Percentiles rank a stretch among this genome's conserved stretches.
These are phyloP conservation scores for Erysimum cheiranthoides DNA, from an alignment of 345 rosid genomes.

Conservation along the genomic window DNA sequence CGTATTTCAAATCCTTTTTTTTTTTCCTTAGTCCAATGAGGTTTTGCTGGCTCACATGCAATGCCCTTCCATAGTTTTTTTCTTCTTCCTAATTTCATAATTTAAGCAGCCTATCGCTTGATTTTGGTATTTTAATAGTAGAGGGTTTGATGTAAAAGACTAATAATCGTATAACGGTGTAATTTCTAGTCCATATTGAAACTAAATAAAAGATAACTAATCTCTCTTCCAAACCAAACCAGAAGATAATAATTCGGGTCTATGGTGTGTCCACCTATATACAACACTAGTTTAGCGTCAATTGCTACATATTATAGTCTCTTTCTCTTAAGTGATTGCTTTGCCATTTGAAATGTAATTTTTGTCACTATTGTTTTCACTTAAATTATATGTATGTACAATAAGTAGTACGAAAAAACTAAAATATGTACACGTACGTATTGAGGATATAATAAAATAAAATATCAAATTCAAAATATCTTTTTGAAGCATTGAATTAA, in stretches of 20 bases:
- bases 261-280: too few relatives aligned
- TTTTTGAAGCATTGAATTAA: neutral
- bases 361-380: neutral
- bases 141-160: neutral
- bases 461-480: neutral
- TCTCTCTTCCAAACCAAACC: neutral
- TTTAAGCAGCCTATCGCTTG: neutral
- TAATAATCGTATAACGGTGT: neutral
- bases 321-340: neutral
- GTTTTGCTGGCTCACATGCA: constrained; percentile 39
- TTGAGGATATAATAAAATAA: neutral
- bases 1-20: constrained; percentile 3
- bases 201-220: neutral
- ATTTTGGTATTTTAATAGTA: neutral
- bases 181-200: neutral
- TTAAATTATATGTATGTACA: neutral
- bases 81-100: too few relatives aligned
- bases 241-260: too few relatives aligned
- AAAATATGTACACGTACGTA: neutral
- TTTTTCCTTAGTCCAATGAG: constrained; percentile 9
- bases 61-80: constrained; percentile 1
- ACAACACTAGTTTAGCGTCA: too few relatives aligned
- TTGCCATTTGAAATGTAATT: neutral
- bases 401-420: neutral
- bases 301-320: too few relatives aligned